A percentile compares a stretch with the other conserved stretches of the same genome.
These are phyloP conservation scores for Exidia glandulosa DNA, from an alignment of 768 basidiomycete species.

Conservation along the genomic window DNA sequence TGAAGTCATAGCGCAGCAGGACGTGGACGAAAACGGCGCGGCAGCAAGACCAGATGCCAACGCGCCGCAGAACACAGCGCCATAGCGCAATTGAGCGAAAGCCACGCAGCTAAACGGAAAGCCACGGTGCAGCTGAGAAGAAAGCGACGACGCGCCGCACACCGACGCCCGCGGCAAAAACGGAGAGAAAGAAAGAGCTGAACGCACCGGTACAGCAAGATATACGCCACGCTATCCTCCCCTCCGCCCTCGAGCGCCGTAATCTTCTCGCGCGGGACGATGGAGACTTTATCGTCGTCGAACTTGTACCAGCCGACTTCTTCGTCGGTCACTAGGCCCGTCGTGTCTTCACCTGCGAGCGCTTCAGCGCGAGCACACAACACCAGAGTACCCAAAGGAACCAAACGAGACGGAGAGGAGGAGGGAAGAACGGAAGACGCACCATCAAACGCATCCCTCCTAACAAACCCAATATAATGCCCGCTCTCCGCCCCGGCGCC, in stretches of 20 bases:
- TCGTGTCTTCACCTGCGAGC: constrained; percentile 35
- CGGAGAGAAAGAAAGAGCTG: neutral
- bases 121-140: no score
- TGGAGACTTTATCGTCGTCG: constrained; percentile 87
- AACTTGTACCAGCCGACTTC: constrained; percentile 82
- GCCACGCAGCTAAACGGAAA: no score
- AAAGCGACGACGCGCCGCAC: neutral
- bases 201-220: constrained; percentile 59
- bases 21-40: no score
- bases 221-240: constrained; percentile 83
- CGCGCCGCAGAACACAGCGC: no score
- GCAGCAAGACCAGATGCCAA: no score
- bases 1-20: no score
- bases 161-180: neutral
- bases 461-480: constrained; percentile 90
- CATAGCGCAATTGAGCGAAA: no score
- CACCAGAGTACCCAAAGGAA: no score
- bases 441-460: constrained; percentile 57
- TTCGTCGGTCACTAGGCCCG: no score
- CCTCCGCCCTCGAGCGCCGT: constrained; percentile 81
- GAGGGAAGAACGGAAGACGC: constrained; percentile 11
- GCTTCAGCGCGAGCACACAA: no score
- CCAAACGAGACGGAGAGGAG: constrained; percentile 21
- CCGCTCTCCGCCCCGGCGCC: constrained; percentile 90
- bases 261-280: constrained; percentile 79